phyloP scores from a whole-genome alignment of 2,329 filamentous ascomycete species.

The Cladosporium austrohemisphaericum region DNA sequence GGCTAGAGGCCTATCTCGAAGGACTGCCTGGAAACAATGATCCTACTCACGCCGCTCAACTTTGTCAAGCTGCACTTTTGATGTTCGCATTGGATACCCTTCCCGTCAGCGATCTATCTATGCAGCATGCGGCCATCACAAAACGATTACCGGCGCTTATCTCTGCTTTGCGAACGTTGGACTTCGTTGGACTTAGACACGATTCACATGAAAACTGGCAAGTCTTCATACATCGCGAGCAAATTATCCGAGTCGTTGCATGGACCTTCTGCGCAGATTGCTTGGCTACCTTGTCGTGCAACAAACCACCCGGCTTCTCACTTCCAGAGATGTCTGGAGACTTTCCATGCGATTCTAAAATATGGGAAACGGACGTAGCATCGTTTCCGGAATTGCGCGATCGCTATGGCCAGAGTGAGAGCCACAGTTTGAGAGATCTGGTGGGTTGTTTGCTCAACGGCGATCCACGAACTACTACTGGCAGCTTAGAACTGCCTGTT shows the following conservation, averaged over 20 bases:
- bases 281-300: constrained; percentile 11
- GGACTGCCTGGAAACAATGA: neutral
- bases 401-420: neutral
- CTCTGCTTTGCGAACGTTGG: constrained; percentile 2
- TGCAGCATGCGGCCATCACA: constrained; percentile 9
- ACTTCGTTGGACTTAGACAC: neutral
- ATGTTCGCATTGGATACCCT: constrained; percentile 14
- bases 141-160: constrained; percentile 12
- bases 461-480: neutral
- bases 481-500: neutral
- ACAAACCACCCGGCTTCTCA: constrained; percentile 9
- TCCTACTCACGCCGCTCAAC: neutral
- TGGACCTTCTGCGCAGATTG: constrained; percentile 16
- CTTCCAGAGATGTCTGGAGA: constrained; percentile 13
- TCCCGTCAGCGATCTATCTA: neutral
- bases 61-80: constrained; percentile 14
- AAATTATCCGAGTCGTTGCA: constrained; percentile 12
- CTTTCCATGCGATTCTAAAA: constrained; percentile 1
- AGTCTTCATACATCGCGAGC: constrained; percentile 8
- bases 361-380: constrained; percentile 8
- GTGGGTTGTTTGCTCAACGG: neutral
- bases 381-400: neutral
- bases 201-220: neutral
- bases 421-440: neutral
- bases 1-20: neutral